Percentiles rank a stretch among this genome's conserved stretches.
These are phyloP conservation scores for Ceratocystis huliohia DNA, from an alignment of 2,329 filamentous ascomycete genomes.

Conservation along the genomic window DNA sequence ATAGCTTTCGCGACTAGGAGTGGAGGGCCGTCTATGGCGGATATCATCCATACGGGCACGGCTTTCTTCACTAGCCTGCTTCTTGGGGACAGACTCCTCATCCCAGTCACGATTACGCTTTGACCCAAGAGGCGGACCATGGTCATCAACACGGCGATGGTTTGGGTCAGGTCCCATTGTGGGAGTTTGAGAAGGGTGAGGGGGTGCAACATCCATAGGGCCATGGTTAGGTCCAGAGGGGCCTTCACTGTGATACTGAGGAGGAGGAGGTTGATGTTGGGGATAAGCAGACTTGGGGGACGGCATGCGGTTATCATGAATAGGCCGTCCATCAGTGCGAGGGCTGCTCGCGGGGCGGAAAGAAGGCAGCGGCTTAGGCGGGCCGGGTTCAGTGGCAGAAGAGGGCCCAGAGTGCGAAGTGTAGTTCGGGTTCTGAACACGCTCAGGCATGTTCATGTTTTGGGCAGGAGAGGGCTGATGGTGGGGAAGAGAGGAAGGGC, in stretches of 20 bases:
- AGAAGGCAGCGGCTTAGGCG: conserved; percentile 36
- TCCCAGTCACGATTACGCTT: conserved; percentile 94
- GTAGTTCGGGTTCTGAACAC: conserved; percentile 49
- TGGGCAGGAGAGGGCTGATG: conserved; percentile 29
- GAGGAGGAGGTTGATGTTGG: conserved; percentile 49
- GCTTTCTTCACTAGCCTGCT: conserved; percentile 77
- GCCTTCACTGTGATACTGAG: conserved; percentile 53
- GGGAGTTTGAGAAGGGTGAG: conserved; percentile 31
- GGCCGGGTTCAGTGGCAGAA: conserved; percentile 18
- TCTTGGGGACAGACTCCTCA: conserved; percentile 65
- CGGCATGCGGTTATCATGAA: conserved; percentile 74
- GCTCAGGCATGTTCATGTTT: conserved; percentile 29
- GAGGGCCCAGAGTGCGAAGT: conserved; percentile 35
- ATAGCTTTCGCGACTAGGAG: conserved; percentile 55
- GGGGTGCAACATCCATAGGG: conserved; percentile 54
- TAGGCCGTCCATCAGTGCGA: conserved; percentile 67
- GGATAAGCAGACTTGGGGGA: conserved; percentile 82
- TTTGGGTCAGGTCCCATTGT: conserved; percentile 52
- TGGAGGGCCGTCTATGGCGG: conserved; percentile 63
- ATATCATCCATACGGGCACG: conserved; percentile 77
- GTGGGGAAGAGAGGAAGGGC: conserved; percentile 22
- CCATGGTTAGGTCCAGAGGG: conserved; percentile 32
- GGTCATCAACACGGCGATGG: conserved; percentile 49
- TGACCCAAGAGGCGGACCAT: conserved; percentile 64
- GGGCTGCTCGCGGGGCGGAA: conserved; percentile 65